Base-by-base conservation (phyloP, 768 basidiomycete species). In the Rhizopogon vulgaris region DNA sequence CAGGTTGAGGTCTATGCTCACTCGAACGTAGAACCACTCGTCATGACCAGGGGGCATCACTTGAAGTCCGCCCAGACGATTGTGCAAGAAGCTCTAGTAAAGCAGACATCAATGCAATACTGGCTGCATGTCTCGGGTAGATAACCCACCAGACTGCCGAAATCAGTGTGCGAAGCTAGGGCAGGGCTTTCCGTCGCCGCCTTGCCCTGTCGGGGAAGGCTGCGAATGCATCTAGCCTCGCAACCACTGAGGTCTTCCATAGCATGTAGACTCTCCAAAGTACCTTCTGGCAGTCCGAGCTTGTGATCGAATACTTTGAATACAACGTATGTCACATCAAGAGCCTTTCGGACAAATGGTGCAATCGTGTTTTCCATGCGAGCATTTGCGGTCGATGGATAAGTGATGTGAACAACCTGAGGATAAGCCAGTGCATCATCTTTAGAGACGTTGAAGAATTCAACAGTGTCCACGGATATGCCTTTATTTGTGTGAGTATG, bases 141-240 rank as follows among this genome's bases (percentile, higher is more conserved):
- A 11, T 34, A 8, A 39, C 77, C 60, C 57, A 84, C 83, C 52
- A 86, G 62, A n/a, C 80, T 82, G n/a, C 85, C 84, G 56, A 86
- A 87, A 63, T 86, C 85, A 3, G 84, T 85, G 61, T 87, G 86
- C 1, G 79, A 78, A 17, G 83, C 83, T n/a, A 85, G 62, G 0
- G 72, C 70, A n/a, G 72, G 68, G 41, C 65, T 73, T 6, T 72
- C 67, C 6, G 63, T 62, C 7, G 54, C 11, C 3, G 41, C 30
- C 15, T 65, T 62, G 0, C 56, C 58, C 3, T 66, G 63, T 51
- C 62, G 68, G 1, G 73, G 74, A 1, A 80, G 76, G 28, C 71
- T 78, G 59, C 66, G 78, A 55, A 79, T 81, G 10, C 78, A 61
- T 11, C 85, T 71, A 0, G 78, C 69, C 57, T 87, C 84, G 53